Conservation (phyloP, 23 red algal genomes). For the Gracilaria vermiculophylla region DNA sequence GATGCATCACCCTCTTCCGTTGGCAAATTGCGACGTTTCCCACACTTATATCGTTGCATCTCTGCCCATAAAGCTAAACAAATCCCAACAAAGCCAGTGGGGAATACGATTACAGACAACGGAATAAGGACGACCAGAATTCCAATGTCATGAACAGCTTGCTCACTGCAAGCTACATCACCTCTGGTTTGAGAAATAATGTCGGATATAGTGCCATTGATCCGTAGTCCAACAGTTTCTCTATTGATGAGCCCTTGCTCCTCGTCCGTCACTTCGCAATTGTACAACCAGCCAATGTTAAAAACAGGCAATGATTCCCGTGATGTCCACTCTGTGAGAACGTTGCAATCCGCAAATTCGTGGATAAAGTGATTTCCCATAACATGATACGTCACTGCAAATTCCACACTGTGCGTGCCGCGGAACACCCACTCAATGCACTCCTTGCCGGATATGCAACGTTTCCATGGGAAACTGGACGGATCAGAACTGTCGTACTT, state of each 20-base stretch:
- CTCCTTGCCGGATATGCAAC: conserved; percentile 11
- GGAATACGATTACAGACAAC: not conserved
- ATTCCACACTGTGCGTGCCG: not conserved
- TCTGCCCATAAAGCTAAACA: not conserved
- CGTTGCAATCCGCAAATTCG: not conserved
- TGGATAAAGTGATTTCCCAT: conserved; percentile 35
- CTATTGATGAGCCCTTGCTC: not conserved
- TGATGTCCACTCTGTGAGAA: conserved; percentile 20
- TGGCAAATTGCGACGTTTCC: not conserved
- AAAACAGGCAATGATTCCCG: conserved; percentile 8
- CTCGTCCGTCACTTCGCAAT: not conserved
- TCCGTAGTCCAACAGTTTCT: conserved; percentile 36
- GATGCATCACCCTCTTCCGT: not conserved
- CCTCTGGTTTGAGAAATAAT: not conserved
- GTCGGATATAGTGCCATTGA: conserved; percentile 1
- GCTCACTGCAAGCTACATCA: not conserved
- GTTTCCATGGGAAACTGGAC: conserved; percentile 18
- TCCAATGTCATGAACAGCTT: not conserved
- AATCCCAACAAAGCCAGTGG: not conserved
- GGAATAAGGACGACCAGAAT: not conserved
- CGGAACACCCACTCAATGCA: conserved; percentile 34
- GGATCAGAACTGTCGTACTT: conserved; percentile 1
- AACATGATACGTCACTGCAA: conserved; percentile 32
- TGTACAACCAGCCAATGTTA: conserved; percentile 50
- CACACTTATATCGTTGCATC: not conserved